Conservation (phyloP, 2,329 filamentous ascomycete genomes). For the Xylaria sp. region DNA sequence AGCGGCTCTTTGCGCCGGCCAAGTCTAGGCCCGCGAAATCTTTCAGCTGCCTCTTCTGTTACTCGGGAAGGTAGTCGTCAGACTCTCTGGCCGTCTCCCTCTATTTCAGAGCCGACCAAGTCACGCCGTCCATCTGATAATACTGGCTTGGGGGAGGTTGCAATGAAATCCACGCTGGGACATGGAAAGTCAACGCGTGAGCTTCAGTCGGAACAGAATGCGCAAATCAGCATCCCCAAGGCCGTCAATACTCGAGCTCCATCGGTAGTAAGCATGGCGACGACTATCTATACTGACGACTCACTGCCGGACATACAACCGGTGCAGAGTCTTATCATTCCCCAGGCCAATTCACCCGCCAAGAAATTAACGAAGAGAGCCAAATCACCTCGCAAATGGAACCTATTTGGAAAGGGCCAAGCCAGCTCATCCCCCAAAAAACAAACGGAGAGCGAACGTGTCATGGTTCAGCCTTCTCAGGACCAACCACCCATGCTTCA, state of each 20-base stretch:
- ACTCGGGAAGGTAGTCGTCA: conserved; percentile 56
- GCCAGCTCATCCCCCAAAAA: conserved; percentile 55
- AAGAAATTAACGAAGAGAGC: conserved; percentile 68
- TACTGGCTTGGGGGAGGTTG: conserved; percentile 64
- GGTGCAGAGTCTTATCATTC: conserved; percentile 50
- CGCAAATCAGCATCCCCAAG: conserved; percentile 61
- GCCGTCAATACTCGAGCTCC: conserved; percentile 64
- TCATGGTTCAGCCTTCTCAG: conserved; percentile 61
- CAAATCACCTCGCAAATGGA: conserved; percentile 71
- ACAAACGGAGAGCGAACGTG: conserved; percentile 56
- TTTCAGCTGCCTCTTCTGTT: conserved; percentile 56
- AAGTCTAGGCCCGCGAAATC: conserved; percentile 57
- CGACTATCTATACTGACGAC: conserved; percentile 68
- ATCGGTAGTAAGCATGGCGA: conserved; percentile 67
- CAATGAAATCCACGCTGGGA: conserved; percentile 64
- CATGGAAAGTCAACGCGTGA: conserved; percentile 67
- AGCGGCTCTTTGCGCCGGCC: conserved; percentile 57
- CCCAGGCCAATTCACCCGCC: conserved; percentile 50
- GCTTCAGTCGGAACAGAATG: conserved; percentile 57
- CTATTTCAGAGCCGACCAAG: conserved; percentile 54
- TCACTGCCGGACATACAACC: conserved; percentile 58
- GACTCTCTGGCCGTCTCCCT: conserved; percentile 65
- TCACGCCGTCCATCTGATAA: conserved; percentile 64
- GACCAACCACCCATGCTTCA: conserved; percentile 69
- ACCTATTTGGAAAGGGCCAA: conserved; percentile 69